Evolutionary conservation across 257 asterid species (phyloP).

Genomic region (Fraxinus americana): DNA sequence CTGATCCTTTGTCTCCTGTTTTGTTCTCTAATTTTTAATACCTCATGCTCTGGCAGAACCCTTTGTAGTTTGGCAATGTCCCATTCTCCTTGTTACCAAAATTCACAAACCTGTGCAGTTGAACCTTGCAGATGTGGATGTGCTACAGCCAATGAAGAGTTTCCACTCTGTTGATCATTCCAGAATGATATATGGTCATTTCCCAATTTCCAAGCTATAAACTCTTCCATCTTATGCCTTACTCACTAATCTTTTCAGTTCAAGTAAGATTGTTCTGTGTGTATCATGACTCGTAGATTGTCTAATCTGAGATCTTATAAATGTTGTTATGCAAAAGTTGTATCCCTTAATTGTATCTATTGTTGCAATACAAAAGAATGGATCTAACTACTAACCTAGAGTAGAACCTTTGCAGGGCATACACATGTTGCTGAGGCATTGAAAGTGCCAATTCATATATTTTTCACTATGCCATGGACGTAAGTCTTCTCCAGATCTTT

Average conservation of each 20-base stretch:
- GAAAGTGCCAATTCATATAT: slow-evolving; percentile 82
- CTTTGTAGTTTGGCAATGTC: not conserved
- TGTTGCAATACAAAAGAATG: not conserved
- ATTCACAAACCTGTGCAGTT: not conserved
- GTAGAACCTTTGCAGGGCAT: slow-evolving; percentile 62
- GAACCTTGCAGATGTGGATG: not conserved
- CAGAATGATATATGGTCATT: not conserved
- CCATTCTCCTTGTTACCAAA: not conserved
- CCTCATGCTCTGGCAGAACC: not conserved
- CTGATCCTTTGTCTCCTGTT: not conserved
- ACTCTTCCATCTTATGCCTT: not conserved
- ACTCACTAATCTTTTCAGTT: not conserved
- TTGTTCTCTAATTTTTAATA: not conserved
- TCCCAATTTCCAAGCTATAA: not conserved
- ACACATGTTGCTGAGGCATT: slow-evolving; percentile 93
- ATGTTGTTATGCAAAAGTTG: not conserved
- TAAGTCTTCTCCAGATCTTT: slow-evolving; percentile 51
- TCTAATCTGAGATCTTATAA: not conserved
- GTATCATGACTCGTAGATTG: not conserved
- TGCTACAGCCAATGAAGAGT: not conserved
- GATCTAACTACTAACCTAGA: slow-evolving; percentile 25
- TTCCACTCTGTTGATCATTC: not conserved
- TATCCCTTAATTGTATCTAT: slow-evolving; percentile 5
- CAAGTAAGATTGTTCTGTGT: not conserved
- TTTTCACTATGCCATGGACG: slow-evolving; percentile 99